Evolutionary conservation across 2,329 filamentous ascomycete genomes (phyloP), one percentile per base, ranked within the genome.

Genomic region (Orbilia ellipsospora): DNA sequence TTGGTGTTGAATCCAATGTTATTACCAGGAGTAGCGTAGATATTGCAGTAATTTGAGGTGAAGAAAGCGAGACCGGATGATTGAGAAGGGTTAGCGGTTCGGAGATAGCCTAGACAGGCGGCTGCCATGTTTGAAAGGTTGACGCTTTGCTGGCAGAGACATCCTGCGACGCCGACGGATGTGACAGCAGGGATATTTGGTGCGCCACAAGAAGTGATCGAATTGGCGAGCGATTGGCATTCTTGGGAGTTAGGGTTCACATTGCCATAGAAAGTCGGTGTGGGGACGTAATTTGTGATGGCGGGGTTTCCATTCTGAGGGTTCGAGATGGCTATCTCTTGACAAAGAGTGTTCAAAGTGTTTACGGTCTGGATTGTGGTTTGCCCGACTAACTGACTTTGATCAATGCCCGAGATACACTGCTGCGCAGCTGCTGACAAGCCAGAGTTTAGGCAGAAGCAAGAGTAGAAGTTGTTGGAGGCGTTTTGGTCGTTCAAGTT

Each of bases 401-500:
- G 20, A 40, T 66, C 62, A 42, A 66, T 10, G 6, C 12, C 31
- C 4, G 36, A 18, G 20, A 66, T 20, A 10, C 62, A 66, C 10
- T 31, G 18, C 23, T 66, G 62, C 2, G 51, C 42, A 4, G 62
- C 50, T 18, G 13, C 10, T 1, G 20, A 12, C 10, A 66, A 13
- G n/a, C 23, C 50, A 4, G 50, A 28, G 18, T 66, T 66, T n/a
- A 57, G 51, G n/a, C 62, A 66, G 52, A 56, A 66, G 26, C 62
- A 66, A 23, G 18, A 26, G 51, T 57, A 56, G 45, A 66, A 66
- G 5, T 40, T 40, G 31, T 13, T 48, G 12, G 23, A 44, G 20
- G 31, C 62, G 52, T 23, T 31, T 31, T 56, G 62, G 20, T 50
- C 40, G 40, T 28, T 36, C 13, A 23, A 31, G 20, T 59, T 59